Conservation (phyloP, 495 filamentous ascomycete species). For the Xylaria grammica region DNA sequence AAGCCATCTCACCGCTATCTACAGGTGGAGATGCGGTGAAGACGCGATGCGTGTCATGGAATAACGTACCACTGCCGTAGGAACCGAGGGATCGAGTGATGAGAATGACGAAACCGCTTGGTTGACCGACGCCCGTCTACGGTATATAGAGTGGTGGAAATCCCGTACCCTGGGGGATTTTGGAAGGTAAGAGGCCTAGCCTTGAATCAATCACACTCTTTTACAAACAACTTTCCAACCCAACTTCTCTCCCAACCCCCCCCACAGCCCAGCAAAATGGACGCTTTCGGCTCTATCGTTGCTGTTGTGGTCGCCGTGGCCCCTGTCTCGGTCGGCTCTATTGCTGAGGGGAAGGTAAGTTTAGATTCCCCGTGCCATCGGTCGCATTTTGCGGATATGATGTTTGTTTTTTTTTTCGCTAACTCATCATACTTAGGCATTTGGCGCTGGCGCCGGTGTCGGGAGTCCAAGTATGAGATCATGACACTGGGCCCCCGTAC, state of each 20-base stretch:
- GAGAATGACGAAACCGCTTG: background rate
- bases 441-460: conserved; percentile 9
- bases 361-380: background rate
- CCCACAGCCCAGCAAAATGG: conserved; percentile 21
- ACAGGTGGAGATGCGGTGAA: conserved; percentile 14
- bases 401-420: background rate
- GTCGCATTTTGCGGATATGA: background rate
- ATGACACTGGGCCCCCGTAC: conserved; percentile 13
- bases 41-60: conserved; percentile 6
- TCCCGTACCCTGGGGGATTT: conserved; percentile 8
- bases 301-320: conserved; percentile 13
- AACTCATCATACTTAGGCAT: conserved; percentile 4
- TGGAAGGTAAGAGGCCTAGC: conserved; percentile 20
- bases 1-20: conserved; percentile 18
- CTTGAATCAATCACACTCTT: conserved; percentile 21
- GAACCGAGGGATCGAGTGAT: conserved; percentile 6
- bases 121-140: background rate
- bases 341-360: conserved; percentile 25
- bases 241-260: background rate
- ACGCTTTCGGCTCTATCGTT: conserved; percentile 16
- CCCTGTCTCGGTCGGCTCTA: conserved; percentile 19
- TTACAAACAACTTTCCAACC: conserved; percentile 17
- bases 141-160: conserved; percentile 19
- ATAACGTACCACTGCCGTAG: background rate
- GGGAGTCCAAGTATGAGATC: background rate